Evolutionary conservation across 441 rosid genomes (phyloP).

Genomic region (Eutrema salsugineum): DNA sequence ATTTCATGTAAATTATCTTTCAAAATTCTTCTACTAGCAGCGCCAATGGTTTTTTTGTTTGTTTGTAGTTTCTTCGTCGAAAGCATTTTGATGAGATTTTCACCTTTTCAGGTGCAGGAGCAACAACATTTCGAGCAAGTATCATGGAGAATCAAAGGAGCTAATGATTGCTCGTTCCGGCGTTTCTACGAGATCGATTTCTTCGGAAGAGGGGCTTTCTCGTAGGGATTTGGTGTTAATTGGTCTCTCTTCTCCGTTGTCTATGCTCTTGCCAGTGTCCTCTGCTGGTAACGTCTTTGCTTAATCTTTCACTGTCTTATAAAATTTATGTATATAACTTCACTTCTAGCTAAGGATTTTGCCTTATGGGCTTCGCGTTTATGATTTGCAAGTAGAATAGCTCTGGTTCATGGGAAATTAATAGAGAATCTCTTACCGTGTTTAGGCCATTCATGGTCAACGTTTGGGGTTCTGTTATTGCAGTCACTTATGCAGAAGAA

Average conservation of each 20-base stretch:
- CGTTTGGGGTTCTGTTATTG: slow-evolving; percentile 14
- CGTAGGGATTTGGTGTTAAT: slow-evolving; percentile 71
- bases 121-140: slow-evolving; percentile 36
- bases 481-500: slow-evolving; percentile 52
- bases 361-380: not conserved
- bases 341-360: not conserved
- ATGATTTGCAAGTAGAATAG: not conserved
- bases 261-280: slow-evolving; percentile 38
- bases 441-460: not conserved
- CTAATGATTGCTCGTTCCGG: slow-evolving; percentile 34
- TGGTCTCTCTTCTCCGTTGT: slow-evolving; percentile 60
- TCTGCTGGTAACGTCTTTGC: slow-evolving; percentile 41
- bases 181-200: slow-evolving; percentile 35
- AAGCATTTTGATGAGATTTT: not conserved
- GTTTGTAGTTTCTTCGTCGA: not conserved
- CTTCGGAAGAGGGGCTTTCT: slow-evolving; percentile 30
- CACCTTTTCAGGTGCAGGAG: slow-evolving; percentile 34
- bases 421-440: not conserved
- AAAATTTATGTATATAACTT: not conserved
- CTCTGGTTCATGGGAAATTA: not conserved
- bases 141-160: slow-evolving; percentile 36
- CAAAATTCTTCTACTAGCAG: not conserved
- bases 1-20: slow-evolving; percentile 35
- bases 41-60: not conserved
- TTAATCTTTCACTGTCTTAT: not conserved